A percentile compares a stretch with the other conserved stretches of the same genome.
Conservation (phyloP, 2,329 filamentous ascomycete species). For the Aspergillus hiratsukae region DNA sequence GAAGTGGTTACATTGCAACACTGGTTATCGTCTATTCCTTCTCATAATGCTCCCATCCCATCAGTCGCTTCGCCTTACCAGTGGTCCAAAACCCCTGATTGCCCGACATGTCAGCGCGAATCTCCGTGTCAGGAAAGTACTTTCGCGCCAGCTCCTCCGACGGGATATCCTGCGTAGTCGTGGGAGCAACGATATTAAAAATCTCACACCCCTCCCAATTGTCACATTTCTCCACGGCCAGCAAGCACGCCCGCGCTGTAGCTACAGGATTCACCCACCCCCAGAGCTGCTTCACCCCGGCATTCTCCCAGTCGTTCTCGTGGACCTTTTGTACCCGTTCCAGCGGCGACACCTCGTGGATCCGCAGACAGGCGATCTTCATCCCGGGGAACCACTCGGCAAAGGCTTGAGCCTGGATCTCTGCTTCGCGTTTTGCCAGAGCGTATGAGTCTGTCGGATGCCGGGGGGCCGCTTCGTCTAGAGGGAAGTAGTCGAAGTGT, state of each 20-base stretch:
- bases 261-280: constrained; percentile 34
- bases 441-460: constrained; percentile 35
- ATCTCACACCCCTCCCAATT: constrained; percentile 31
- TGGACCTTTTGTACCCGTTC: constrained; percentile 30
- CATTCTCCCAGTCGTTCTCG: constrained; percentile 28
- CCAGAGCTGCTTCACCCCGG: constrained; percentile 35
- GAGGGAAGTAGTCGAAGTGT: constrained; percentile 34
- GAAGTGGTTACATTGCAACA: no score
- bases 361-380: constrained; percentile 36
- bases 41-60: constrained; percentile 30
- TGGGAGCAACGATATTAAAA: constrained; percentile 34
- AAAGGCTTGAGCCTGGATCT: constrained; percentile 31
- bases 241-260: constrained; percentile 33
- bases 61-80: constrained; percentile 8
- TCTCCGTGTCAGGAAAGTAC: constrained; percentile 22
- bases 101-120: constrained; percentile 17
- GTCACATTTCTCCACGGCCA: constrained; percentile 29
- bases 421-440: constrained; percentile 35
- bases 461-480: constrained; percentile 32
- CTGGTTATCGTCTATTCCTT: constrained; percentile 9
- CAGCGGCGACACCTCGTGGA: constrained; percentile 33
- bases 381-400: constrained; percentile 36
- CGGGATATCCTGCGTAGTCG: constrained; percentile 21
- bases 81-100: constrained; percentile 21
- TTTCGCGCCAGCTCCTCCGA: constrained; percentile 20